Evolutionary conservation across 306 rosid species (phyloP), one percentile per base, ranked within the genome.

Genomic region (Benincasa hispida): DNA sequence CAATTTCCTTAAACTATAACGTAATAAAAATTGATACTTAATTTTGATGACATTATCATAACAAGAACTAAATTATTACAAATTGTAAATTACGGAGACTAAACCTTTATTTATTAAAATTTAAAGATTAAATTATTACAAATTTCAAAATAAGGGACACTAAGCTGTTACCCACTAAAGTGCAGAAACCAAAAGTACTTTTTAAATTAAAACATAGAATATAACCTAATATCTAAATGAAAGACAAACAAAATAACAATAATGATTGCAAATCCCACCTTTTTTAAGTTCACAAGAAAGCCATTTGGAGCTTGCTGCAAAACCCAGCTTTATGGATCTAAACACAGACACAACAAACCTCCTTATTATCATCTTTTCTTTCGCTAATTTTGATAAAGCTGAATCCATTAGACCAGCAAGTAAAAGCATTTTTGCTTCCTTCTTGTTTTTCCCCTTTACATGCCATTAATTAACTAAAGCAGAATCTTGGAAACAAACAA

Each of bases 331-430:
- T 68, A 39, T 19, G 30, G 28, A 63, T 63, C 48, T 19, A 17
- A 63, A 60, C 53, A 48, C 53, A 48, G 19, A 48, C 53, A 48
- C 53, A 62, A 30, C 21, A 61, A 10, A 61, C n/a, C 41, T 30
- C 21, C 41, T 61, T 30, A 61, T 61, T 30, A 61, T 17, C 14
- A 3, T 62, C 47, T 10, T 62, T 21, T n/a, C 28, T 18, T 68
- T 70, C 8, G 17, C 58, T 70, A 47, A 47, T 70, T 45, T 70
- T 70, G 58, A 27, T 50, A 70, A 70, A 70, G 75, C 75, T 70
- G 53, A 47, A 22, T 5, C 5, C 25, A 39, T 7, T 6, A 21
- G 1, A 22, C 32, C 74, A 67, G 2, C 19, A 0, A 63, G 2
- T 35, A n/a, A 67, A 67, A 3, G 34, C 34, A 6, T 66, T 21